Evolutionary conservation across 2,329 filamentous ascomycete species (phyloP).

Genomic region (Hymenoscyphus fraxineus): DNA sequence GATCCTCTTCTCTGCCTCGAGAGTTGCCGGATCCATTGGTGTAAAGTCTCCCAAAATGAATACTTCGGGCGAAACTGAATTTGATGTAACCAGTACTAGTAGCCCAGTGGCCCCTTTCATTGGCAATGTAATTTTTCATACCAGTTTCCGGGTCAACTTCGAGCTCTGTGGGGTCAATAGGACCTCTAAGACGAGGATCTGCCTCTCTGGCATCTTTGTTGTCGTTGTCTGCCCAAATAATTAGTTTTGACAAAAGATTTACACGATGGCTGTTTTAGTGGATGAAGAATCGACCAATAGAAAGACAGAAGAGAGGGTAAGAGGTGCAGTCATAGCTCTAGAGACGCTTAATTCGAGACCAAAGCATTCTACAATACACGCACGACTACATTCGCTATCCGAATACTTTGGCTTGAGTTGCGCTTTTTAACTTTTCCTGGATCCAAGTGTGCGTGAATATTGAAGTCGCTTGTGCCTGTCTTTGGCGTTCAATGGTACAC

Average conservation of each 20-base stretch:
- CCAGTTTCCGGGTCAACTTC: conserved; percentile 72
- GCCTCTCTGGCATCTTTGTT: conserved; percentile 78
- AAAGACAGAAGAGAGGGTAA: too few relatives aligned
- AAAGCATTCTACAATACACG: too few relatives aligned
- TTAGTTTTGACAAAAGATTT: neutral
- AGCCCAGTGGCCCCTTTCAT: conserved; percentile 81
- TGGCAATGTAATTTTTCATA: conserved; percentile 99
- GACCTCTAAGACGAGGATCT: conserved; percentile 76
- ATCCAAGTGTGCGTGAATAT: too few relatives aligned
- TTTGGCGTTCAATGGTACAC: too few relatives aligned
- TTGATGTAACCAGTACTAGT: conserved; percentile 84
- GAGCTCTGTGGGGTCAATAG: conserved; percentile 67
- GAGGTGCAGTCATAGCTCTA: too few relatives aligned
- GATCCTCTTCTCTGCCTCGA: conserved; percentile 67
- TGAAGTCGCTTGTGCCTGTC: too few relatives aligned
- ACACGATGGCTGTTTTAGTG: too few relatives aligned
- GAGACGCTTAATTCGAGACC: too few relatives aligned
- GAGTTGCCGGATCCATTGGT: conserved; percentile 56
- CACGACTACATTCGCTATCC: too few relatives aligned
- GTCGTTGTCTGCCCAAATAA: conserved; percentile 56
- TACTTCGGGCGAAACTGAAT: conserved; percentile 68
- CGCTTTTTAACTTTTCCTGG: too few relatives aligned
- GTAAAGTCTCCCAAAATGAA: conserved; percentile 75
- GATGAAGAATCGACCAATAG: too few relatives aligned
- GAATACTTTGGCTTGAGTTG: too few relatives aligned